Base-by-base conservation (phyloP, 208 protist genomes). In the Herpetomonas muscarum region DNA sequence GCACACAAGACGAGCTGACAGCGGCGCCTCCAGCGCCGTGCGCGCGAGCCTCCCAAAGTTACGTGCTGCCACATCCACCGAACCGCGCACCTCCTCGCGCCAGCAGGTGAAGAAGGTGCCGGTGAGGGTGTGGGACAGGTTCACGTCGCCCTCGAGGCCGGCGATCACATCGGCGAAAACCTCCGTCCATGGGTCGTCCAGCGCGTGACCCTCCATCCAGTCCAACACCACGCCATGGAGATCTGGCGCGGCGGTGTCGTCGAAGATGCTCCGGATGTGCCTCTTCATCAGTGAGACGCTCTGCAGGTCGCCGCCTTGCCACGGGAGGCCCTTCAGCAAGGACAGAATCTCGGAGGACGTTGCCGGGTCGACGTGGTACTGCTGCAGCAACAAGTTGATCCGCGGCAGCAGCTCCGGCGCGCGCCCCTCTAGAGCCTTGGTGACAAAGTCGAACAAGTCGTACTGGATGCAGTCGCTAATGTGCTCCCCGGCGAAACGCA, bases 161-260 rank as follows among this genome's bases (percentile, higher is more conserved):
- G 75, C 71, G 3, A 88, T 55, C 21, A 90, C 68, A 17, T 52
- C 57, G 2, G 86, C 87, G 46, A 89, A 90, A 7, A 51, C 66
- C 24, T 71, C 63, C 46, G 89, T 63, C 13, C 79, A 70, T 10
- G 47, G 32, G 62, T 94, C 83, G 21, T 80, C 79, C 49, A 91
- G 78, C 2, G 60, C 37, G 66, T 79, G 77, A 47, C 68, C 22
- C 61, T 79, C 69, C 74, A 94, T 85, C 83, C 83, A 94, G 29
- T 78, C 57, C 21, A 89, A 45, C 50, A 90, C 49, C 25, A 73
- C 55, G 3, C 44, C 31, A 15, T 66, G 67, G 13, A 90, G 71
- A 26, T 52, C 55, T 46, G 54, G 34, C 19, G 75, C 63, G 34
- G 69, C 73, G 36, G 26, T 47, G 10, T 57, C 48, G 24, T 49